Base-by-base conservation (phyloP, 2,329 filamentous ascomycete genomes). In the Mariannaea elegans region DNA sequence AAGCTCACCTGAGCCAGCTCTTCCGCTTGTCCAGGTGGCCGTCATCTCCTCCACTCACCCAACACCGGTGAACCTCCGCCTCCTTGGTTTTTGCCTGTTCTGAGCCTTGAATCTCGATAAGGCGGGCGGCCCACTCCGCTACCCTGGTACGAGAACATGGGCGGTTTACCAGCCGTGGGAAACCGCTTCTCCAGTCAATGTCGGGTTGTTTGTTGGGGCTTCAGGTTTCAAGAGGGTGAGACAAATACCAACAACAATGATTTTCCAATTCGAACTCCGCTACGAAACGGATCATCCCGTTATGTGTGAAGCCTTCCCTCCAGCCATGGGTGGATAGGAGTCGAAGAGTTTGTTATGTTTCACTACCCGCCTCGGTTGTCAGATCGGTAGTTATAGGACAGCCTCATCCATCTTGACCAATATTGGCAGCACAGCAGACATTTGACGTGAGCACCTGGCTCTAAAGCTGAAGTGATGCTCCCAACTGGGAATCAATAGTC, bases 51-150 rank as follows among this genome's bases (percentile, higher is more conserved):
- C 47, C 56, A 12, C 34, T 41, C 31, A 31, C 47, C 36, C 46
- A 14, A 3, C 41, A 32, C 51, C 24, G 36, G 31, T 14, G 36
- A 63, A 53, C 52, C 39, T 55, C 38, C 46, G 51, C 45, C 41
- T 42, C 38, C 52, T 39, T 41, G 32, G 34, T 13, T 42, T 45
- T 21, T 36, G 56, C 32, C 41, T 24, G 38, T 54, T 61, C 52
- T 39, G 34, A 44, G 45, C 50, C 52, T 57, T 50, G 51, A 62
- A 63, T 60, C 55, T 54, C 63, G 61, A 65, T 60, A 61, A 62
- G 51, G 61, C 46, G 61, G 48, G 56, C 36, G 59, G 48, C 53
- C 58, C 58, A 65, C 60, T 55, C 41, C 32, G 44, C 38, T 46
- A 55, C 63, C 59, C 56, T 49, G 32, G 51, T 54, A 50, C 36